phyloP scores from a whole-genome alignment of 2,329 filamentous ascomycete genomes.

The Trichothecium sympodiale region DNA sequence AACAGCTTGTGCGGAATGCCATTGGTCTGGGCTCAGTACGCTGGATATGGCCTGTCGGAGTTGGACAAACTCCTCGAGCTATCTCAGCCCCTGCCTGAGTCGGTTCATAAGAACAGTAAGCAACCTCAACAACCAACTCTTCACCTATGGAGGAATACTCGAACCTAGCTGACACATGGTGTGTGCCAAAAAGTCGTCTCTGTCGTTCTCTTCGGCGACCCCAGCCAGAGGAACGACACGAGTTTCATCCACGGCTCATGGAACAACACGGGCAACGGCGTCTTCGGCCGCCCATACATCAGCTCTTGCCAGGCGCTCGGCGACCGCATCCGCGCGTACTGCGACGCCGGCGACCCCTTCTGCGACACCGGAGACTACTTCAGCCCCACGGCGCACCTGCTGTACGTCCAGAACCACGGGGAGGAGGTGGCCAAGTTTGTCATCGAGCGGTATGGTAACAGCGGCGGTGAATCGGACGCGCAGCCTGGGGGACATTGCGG shows the following conservation, averaged over 20 bases:
- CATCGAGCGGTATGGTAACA: slow-evolving; percentile 9
- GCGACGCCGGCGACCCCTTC: slow-evolving; percentile 14
- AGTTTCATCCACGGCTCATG: slow-evolving; percentile 8
- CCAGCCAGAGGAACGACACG: slow-evolving; percentile 8
- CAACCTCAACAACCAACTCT: neutral
- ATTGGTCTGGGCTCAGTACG: slow-evolving; percentile 1
- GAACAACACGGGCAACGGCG: slow-evolving; percentile 9
- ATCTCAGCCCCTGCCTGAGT: slow-evolving; percentile 3
- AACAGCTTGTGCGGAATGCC: slow-evolving; percentile 12
- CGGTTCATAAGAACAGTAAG: slow-evolving; percentile 9
- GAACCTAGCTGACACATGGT: neutral
- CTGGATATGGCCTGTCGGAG: neutral
- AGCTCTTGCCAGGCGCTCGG: slow-evolving; percentile 10
- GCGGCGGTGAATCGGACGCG: neutral
- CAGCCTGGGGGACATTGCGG: no score
- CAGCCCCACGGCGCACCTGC: slow-evolving; percentile 7
- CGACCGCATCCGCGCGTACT: slow-evolving; percentile 12
- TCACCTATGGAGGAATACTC: no score
- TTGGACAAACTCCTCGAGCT: slow-evolving; percentile 5
- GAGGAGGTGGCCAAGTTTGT: slow-evolving; percentile 10
- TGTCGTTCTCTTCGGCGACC: slow-evolving; percentile 13
- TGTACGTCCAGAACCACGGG: slow-evolving; percentile 11
- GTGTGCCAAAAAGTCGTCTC: slow-evolving; percentile 9
- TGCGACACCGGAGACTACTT: slow-evolving; percentile 10
- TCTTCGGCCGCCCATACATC: slow-evolving; percentile 10